These are phyloP conservation scores for Tulasnella sp. DNA, from an alignment of 768 basidiomycete genomes.

Conservation along the genomic window DNA sequence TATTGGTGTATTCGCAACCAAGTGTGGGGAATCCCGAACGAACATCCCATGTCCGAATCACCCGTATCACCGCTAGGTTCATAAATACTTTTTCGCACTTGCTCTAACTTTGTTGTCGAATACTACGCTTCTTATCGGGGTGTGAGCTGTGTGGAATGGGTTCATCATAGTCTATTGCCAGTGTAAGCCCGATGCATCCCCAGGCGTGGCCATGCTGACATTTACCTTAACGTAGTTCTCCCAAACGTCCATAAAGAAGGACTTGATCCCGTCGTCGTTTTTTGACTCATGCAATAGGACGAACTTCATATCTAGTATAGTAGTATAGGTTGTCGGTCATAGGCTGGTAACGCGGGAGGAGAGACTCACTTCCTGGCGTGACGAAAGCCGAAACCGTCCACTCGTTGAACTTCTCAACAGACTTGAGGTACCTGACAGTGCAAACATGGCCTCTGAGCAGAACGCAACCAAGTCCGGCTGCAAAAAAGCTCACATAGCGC, in stretches of 20 bases:
- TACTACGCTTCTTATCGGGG: slow-evolving; percentile 65
- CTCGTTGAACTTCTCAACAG: slow-evolving; percentile 96
- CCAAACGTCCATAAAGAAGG: slow-evolving; percentile 94
- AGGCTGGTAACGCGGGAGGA: background rate
- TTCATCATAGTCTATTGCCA: slow-evolving; percentile 73
- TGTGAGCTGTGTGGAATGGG: slow-evolving; percentile 94
- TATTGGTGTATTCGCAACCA: background rate
- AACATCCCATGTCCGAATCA: background rate
- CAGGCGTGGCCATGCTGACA: no score
- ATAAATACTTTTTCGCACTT: slow-evolving; percentile 80
- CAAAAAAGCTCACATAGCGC: slow-evolving; percentile 57
- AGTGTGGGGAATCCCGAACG: background rate
- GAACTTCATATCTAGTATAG: slow-evolving; percentile 92
- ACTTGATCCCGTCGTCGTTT: slow-evolving; percentile 94
- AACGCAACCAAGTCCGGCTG: no score
- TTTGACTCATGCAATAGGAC: slow-evolving; percentile 89
- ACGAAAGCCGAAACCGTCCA: slow-evolving; percentile 97
- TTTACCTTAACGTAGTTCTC: slow-evolving; percentile 93
- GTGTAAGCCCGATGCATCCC: background rate
- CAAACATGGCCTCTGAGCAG: background rate
- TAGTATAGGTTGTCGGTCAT: slow-evolving; percentile 36
- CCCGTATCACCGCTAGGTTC: background rate
- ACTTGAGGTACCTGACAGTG: slow-evolving; percentile 78
- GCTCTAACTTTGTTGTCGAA: slow-evolving; percentile 83
- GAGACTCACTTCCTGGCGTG: slow-evolving; percentile 83